Conservation (phyloP, 768 basidiomycete genomes). For the Rhizopogon salebrosus region DNA sequence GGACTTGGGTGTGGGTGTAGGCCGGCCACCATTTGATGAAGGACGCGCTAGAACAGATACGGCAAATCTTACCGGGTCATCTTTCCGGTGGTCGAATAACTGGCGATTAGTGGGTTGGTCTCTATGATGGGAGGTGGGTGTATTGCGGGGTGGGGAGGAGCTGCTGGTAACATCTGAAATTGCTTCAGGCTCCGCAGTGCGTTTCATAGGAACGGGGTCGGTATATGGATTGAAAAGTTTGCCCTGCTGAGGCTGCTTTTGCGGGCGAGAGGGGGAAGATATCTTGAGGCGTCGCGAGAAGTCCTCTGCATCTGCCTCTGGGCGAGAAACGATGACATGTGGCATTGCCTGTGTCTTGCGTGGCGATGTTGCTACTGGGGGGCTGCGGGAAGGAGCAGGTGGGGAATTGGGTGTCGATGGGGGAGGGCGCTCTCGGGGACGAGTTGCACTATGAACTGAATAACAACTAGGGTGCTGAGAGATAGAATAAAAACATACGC, state of each 20-base stretch:
- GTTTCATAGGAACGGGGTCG: constrained; percentile 58
- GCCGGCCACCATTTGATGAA: constrained; percentile 27
- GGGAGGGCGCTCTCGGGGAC: constrained; percentile 38
- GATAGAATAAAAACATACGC: constrained; percentile 33
- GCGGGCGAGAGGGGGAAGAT: constrained; percentile 43
- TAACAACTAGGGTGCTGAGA: constrained; percentile 1
- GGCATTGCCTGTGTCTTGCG: constrained; percentile 31
- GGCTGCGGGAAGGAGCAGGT: constrained; percentile 20
- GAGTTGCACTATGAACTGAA: constrained; percentile 33
- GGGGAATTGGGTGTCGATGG: constrained; percentile 19
- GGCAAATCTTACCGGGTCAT: constrained; percentile 83
- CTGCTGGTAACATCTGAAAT: constrained; percentile 54
- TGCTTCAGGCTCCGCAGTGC: constrained; percentile 59
- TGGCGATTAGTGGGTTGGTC: constrained; percentile 36
- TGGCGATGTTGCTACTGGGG: constrained; percentile 20
- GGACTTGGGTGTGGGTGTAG: constrained; percentile 50
- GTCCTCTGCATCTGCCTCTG: constrained; percentile 64
- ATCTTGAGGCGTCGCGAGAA: constrained; percentile 71
- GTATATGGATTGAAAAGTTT: constrained; percentile 73
- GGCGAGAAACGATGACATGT: constrained; percentile 30
- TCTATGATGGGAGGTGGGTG: constrained; percentile 33
- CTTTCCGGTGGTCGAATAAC: constrained; percentile 84
- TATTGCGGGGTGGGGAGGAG: constrained; percentile 35
- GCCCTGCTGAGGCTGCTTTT: constrained; percentile 27
- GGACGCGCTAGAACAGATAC: constrained; percentile 51